Percentiles rank a stretch among this genome's conserved stretches.
phyloP scores from a whole-genome alignment of 305 asterid species.

The Plantago lanceolata region DNA sequence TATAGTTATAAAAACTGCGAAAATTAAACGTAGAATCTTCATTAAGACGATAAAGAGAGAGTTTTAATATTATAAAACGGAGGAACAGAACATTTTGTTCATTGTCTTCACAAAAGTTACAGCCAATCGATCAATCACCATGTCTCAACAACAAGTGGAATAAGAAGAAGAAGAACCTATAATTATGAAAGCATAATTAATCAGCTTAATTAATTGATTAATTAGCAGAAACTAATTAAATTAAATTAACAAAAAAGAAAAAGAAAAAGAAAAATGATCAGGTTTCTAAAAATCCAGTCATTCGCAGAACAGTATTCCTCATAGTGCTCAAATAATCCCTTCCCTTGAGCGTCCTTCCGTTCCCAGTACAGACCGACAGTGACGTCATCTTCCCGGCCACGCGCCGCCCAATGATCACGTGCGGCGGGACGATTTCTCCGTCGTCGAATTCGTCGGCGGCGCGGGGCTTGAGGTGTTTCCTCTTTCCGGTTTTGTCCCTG shows the following conservation, averaged over 20 bases:
- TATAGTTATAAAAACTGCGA: too few relatives aligned
- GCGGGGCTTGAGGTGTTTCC: constrained; percentile 23
- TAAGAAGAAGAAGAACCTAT: too few relatives aligned
- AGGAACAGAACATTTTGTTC: not conserved
- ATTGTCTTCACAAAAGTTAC: not conserved
- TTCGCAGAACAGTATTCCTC: constrained; percentile 59
- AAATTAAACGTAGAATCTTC: too few relatives aligned
- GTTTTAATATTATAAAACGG: too few relatives aligned
- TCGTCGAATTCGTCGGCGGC: constrained; percentile 25
- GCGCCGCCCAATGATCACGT: constrained; percentile 32
- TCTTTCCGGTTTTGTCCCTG: constrained; percentile 5
- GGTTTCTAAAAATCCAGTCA: constrained; percentile 73
- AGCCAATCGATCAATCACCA: not conserved
- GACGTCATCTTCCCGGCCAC: constrained; percentile 51
- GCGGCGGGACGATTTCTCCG: constrained; percentile 74
- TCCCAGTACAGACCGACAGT: constrained; percentile 62
- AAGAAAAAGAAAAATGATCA: constrained; percentile 3
- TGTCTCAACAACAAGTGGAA: not conserved
- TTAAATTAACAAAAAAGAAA: too few relatives aligned
- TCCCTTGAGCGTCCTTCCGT: constrained; percentile 67
- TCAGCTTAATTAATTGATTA: not conserved
- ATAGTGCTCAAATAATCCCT: constrained; percentile 70
- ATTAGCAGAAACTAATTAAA: too few relatives aligned
- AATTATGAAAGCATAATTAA: too few relatives aligned
- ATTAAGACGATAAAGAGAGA: too few relatives aligned